Conservation (phyloP, 2,329 filamentous ascomycete genomes). For the Penicillium sp. region DNA sequence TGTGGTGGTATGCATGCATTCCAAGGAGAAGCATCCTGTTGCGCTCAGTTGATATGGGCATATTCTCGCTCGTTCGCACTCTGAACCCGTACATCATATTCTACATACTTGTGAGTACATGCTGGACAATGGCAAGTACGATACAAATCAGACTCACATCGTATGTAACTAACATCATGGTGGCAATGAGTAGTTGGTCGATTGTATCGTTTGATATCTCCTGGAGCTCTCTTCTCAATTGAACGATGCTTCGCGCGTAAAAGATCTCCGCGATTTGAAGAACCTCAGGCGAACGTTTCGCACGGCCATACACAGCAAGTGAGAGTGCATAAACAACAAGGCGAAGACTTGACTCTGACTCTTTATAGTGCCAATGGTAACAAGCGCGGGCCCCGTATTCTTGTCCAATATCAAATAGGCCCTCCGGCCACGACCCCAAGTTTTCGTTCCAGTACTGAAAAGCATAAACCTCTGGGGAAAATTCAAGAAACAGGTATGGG, state of each 20-base stretch:
- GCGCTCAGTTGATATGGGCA: background rate
- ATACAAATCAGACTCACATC: slow-evolving; percentile 12
- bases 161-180: slow-evolving; percentile 21
- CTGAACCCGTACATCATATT: slow-evolving; percentile 1
- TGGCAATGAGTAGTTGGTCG: slow-evolving; percentile 20
- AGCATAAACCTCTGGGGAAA: slow-evolving; percentile 19
- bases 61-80: background rate
- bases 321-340: slow-evolving; percentile 21
- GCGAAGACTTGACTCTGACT: slow-evolving; percentile 18
- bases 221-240: slow-evolving; percentile 17
- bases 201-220: slow-evolving; percentile 17
- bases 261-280: background rate
- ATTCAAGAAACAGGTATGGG: background rate
- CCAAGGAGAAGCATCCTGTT: slow-evolving; percentile 7
- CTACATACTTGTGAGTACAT: background rate
- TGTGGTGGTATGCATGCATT: slow-evolving; percentile 18
- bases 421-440: slow-evolving; percentile 17
- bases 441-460: slow-evolving; percentile 21
- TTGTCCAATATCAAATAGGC: slow-evolving; percentile 18
- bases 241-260: slow-evolving; percentile 14
- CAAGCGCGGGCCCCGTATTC: slow-evolving; percentile 20
- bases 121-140: background rate
- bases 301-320: slow-evolving; percentile 20
- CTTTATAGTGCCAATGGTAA: slow-evolving; percentile 10
- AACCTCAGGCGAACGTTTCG: slow-evolving; percentile 12